phyloP scores from a whole-genome alignment of 1,284 basidiomycete species.

The Leccinum fuscescens region DNA sequence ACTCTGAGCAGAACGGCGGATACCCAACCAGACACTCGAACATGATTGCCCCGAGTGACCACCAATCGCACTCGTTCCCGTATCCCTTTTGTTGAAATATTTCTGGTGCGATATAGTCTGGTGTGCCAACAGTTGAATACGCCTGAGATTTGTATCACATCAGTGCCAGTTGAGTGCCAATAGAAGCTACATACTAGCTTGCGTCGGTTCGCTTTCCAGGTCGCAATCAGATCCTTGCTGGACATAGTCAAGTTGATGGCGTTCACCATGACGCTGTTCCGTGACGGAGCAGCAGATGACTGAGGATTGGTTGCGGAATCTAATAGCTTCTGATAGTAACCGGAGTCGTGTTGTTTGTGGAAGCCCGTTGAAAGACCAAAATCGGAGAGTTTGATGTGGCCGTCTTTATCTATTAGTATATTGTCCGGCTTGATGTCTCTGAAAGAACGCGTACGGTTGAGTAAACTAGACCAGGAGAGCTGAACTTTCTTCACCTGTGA shows the following conservation, averaged over 20 bases:
- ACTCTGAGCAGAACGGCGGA: conserved; percentile 97
- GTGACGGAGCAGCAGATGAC: conserved; percentile 37
- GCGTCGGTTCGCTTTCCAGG: conserved; percentile 98
- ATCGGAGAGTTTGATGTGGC: conserved; percentile 94
- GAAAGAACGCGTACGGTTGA: conserved; percentile 8
- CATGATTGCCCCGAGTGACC: conserved; percentile 97
- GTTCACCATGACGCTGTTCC: conserved; percentile 86
- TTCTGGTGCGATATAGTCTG: conserved; percentile 98
- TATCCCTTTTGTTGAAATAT: conserved; percentile 98
- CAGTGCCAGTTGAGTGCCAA: not conserved
- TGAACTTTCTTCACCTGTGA: conserved; percentile 56
- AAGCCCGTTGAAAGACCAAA: conserved; percentile 95
- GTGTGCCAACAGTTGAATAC: conserved; percentile 99
- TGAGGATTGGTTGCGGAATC: conserved; percentile 43
- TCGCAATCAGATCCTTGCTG: conserved; percentile 87
- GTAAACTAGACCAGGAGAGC: not conserved
- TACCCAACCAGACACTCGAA: conserved; percentile 98
- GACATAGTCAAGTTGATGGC: conserved; percentile 93
- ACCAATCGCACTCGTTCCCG: conserved; percentile 98
- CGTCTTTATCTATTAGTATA: conserved; percentile 87
- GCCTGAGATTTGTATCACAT: conserved; percentile 52
- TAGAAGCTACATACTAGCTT: conserved; percentile 67
- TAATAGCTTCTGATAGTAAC: conserved; percentile 82
- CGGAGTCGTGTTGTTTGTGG: conserved; percentile 91
- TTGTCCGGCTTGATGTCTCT: conserved; percentile 98